Evolutionary conservation across 768 basidiomycete genomes (phyloP).

Genomic region (Auricularia heimuer): DNA sequence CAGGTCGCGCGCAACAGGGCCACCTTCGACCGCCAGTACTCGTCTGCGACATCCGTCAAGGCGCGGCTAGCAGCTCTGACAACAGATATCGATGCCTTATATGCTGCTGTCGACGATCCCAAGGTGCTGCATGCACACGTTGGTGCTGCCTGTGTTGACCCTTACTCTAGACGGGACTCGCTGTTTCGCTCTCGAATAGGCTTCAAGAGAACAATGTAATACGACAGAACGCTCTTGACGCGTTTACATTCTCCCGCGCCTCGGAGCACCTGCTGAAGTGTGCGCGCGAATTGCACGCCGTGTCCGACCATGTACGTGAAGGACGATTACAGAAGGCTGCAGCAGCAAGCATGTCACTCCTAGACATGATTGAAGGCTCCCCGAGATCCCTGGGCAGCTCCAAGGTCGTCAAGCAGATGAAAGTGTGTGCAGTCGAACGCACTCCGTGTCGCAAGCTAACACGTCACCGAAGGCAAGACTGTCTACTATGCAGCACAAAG

Average conservation of each 20-base stretch:
- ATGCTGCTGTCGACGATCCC: neutral
- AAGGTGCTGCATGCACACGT: neutral
- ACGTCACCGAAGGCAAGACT: constrained; percentile 38
- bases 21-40: neutral
- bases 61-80: neutral
- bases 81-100: neutral
- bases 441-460: constrained; percentile 6
- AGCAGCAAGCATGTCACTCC: constrained; percentile 30
- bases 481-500: constrained; percentile 42
- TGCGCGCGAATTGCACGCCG: constrained; percentile 32
- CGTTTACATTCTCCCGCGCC: constrained; percentile 38
- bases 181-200: neutral
- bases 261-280: constrained; percentile 48
- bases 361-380: constrained; percentile 34
- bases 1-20: neutral
- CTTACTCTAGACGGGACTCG: neutral
- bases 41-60: neutral
- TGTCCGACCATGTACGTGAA: constrained; percentile 37
- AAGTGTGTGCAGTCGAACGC: constrained; percentile 33
- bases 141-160: neutral
- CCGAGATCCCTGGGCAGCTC: constrained; percentile 45
- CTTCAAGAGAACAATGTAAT: neutral
- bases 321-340: constrained; percentile 62
- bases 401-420: constrained; percentile 43
- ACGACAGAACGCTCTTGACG: constrained; percentile 47